Percentiles rank a stretch among this genome's conserved stretches.
phyloP scores from a whole-genome alignment of 495 filamentous ascomycete species.

The Aspergillus cavernicola region DNA sequence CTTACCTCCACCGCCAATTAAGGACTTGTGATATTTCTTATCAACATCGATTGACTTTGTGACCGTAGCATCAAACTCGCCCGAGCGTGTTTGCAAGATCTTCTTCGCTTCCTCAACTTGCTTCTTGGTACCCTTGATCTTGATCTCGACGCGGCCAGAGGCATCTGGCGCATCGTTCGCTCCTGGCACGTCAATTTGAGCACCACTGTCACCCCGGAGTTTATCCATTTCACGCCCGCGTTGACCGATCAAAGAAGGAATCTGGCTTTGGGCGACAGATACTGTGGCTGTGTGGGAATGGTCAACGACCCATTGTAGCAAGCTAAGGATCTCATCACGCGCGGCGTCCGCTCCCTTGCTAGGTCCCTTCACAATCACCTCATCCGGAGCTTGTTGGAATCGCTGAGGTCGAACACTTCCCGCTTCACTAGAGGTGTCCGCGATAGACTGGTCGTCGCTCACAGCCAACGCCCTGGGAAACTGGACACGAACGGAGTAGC shows the following conservation, averaged over 20 bases:
- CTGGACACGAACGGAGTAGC: conserved; percentile 89
- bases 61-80: conserved; percentile 80
- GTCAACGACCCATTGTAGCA: conserved; percentile 83
- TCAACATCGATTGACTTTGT: conserved; percentile 81
- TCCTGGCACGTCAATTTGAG: conserved; percentile 85
- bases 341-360: conserved; percentile 88
- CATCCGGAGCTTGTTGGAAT: conserved; percentile 73
- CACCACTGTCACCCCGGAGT: conserved; percentile 74
- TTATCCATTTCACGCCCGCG: conserved; percentile 87
- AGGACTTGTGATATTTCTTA: conserved; percentile 81
- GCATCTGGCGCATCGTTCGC: conserved; percentile 56
- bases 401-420: conserved; percentile 57
- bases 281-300: conserved; percentile 75
- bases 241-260: conserved; percentile 86
- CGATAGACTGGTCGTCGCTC: conserved; percentile 66
- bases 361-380: conserved; percentile 86
- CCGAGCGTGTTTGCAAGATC: conserved; percentile 76
- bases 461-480: conserved; percentile 72
- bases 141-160: conserved; percentile 70
- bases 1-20: conserved; percentile 89
- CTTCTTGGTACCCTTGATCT: conserved; percentile 82
- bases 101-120: conserved; percentile 89
- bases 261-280: conserved; percentile 79
- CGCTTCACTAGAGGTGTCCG: conserved; percentile 67
- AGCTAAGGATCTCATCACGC: conserved; percentile 79